phyloP scores from a whole-genome alignment of 257 asterid species.

The Nicotiana obtusifolia region DNA sequence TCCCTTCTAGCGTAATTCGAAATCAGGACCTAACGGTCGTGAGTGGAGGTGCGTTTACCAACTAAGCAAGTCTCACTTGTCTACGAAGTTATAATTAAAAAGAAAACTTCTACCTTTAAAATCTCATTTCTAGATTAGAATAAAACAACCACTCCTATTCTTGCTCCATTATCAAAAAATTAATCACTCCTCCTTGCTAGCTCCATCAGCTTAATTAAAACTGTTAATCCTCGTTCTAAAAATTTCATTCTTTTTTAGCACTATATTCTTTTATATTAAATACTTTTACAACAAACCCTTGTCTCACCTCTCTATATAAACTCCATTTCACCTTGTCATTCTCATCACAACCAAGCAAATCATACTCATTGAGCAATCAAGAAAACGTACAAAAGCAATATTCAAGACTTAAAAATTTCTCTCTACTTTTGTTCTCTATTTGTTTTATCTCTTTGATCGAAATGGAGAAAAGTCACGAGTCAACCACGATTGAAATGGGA shows the following conservation, averaged over 20 bases:
- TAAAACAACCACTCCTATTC: not conserved
- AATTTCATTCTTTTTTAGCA: not conserved
- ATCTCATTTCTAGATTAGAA: not conserved
- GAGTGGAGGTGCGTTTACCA: too few species aligned
- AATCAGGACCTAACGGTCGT: too few species aligned
- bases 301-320: constrained; percentile 17
- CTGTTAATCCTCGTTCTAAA: constrained; percentile 7
- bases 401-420: too few species aligned
- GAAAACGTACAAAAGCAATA: not conserved
- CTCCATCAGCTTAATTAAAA: constrained; percentile 26
- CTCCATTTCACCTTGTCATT: constrained; percentile 14
- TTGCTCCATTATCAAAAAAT: too few species aligned
- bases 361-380: not conserved
- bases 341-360: constrained; percentile 24
- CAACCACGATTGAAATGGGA: constrained; percentile 45
- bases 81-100: too few species aligned
- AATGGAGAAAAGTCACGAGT: constrained; percentile 48
- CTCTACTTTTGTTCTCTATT: not conserved
- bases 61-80: too few species aligned
- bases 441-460: not conserved
- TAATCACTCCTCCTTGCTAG: constrained; percentile 40
- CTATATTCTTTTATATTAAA: not conserved
- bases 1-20: too few species aligned
- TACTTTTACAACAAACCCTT: not conserved
- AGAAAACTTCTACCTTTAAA: too few species aligned